A percentile compares a stretch with the other conserved stretches of the same genome.
Conservation (phyloP, 2,329 filamentous ascomycete genomes). For the Amauroascus niger region DNA sequence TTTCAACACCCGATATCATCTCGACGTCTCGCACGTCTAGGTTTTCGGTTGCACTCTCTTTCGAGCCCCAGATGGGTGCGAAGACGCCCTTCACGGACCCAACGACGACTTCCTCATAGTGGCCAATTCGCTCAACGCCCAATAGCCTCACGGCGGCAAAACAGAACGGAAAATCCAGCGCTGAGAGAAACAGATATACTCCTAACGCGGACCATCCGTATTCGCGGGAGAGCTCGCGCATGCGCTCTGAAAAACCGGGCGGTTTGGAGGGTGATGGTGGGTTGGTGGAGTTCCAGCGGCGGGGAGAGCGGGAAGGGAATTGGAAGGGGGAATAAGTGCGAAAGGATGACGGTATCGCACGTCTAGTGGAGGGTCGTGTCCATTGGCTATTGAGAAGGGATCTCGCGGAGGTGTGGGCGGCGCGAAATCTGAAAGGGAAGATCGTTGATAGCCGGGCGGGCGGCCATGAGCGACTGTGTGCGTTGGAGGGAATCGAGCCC, state of each 20-base stretch:
- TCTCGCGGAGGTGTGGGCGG: slow-evolving; percentile 7
- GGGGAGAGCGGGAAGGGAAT: slow-evolving; percentile 14
- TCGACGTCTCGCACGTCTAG: neutral
- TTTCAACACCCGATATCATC: slow-evolving; percentile 1
- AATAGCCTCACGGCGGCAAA: slow-evolving; percentile 76
- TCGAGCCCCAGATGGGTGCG: slow-evolving; percentile 23
- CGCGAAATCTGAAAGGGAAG: slow-evolving; percentile 1
- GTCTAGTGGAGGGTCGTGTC: neutral
- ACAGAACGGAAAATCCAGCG: slow-evolving; percentile 89
- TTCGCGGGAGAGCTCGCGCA: slow-evolving; percentile 78
- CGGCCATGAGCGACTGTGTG: neutral
- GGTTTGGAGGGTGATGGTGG: slow-evolving; percentile 17
- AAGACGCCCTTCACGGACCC: slow-evolving; percentile 29
- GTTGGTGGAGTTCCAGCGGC: slow-evolving; percentile 25
- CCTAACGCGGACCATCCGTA: slow-evolving; percentile 91
- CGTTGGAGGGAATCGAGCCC: neutral
- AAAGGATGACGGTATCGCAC: neutral
- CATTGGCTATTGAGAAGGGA: neutral
- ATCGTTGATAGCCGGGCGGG: slow-evolving; percentile 14
- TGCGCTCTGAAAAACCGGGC: slow-evolving; percentile 53
- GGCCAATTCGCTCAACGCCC: slow-evolving; percentile 75
- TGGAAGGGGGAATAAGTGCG: neutral
- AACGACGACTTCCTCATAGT: slow-evolving; percentile 39
- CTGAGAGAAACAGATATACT: slow-evolving; percentile 76
- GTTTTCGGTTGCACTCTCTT: slow-evolving; percentile 10